Evolutionary conservation across 2,329 filamentous ascomycete genomes (phyloP).

Genomic region (Didymosphaeria variabile): DNA sequence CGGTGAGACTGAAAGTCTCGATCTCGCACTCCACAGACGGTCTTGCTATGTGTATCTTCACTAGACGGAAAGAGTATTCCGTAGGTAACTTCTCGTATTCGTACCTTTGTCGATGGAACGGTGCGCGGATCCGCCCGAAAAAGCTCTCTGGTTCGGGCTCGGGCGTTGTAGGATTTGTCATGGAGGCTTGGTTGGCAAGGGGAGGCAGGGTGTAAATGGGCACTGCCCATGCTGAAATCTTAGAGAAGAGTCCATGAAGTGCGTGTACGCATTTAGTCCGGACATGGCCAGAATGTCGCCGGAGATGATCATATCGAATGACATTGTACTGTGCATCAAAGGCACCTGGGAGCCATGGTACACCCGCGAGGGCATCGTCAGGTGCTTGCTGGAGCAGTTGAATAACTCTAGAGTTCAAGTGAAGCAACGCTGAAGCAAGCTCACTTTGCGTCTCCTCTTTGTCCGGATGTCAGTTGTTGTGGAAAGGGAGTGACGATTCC

Average conservation of each 20-base stretch:
- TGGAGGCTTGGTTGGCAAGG: not conserved
- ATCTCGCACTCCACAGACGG: slow-evolving; percentile 15
- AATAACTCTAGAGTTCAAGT: slow-evolving; percentile 11
- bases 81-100: slow-evolving; percentile 10
- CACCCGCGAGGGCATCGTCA: slow-evolving; percentile 13
- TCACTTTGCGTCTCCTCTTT: slow-evolving; percentile 10
- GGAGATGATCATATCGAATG: slow-evolving; percentile 6
- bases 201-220: slow-evolving; percentile 13
- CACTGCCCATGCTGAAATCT: slow-evolving; percentile 15
- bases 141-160: slow-evolving; percentile 9
- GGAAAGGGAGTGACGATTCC: not conserved
- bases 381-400: slow-evolving; percentile 7
- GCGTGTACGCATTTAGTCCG: not conserved
- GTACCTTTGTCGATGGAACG: slow-evolving; percentile 15
- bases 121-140: slow-evolving; percentile 11
- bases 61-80: slow-evolving; percentile 15
- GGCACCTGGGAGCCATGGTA: slow-evolving; percentile 12
- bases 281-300: slow-evolving; percentile 3
- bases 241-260: slow-evolving; percentile 12
- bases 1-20: slow-evolving; percentile 8
- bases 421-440: slow-evolving; percentile 6
- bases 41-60: slow-evolving; percentile 10
- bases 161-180: not conserved
- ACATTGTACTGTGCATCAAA: slow-evolving; percentile 8
- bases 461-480: not conserved